Evolutionary conservation across 2,329 filamentous ascomycete genomes (phyloP).

Genomic region (Colletotrichum tamarilloi): DNA sequence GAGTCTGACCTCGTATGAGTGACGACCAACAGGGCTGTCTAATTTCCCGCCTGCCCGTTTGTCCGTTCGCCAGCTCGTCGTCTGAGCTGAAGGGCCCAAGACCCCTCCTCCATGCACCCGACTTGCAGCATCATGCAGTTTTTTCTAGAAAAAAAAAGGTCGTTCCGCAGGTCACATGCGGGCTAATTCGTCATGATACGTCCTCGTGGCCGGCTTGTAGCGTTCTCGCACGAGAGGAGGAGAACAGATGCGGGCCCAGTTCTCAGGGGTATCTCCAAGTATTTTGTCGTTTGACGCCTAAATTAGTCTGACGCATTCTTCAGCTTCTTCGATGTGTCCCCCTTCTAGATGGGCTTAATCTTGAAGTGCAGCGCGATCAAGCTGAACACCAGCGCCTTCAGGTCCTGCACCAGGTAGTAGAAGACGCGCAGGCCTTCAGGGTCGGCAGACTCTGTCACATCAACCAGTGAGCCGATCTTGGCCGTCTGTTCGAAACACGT

Average conservation of each 20-base stretch:
- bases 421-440: constrained; percentile 97
- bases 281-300: constrained; percentile 18
- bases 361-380: constrained; percentile 98
- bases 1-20: constrained; percentile 18
- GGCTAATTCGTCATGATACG: constrained; percentile 21
- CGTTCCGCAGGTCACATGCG: constrained; percentile 16
- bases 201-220: constrained; percentile 8
- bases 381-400: constrained; percentile 97
- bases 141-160: constrained; percentile 2
- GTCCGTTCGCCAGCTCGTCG: constrained; percentile 28
- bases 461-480: constrained; percentile 96
- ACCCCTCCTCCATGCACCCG: constrained; percentile 21
- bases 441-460: constrained; percentile 95
- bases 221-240: not conserved
- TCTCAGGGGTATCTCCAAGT: constrained; percentile 41
- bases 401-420: constrained; percentile 97
- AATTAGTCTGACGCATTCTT: not conserved
- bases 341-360: constrained; percentile 78
- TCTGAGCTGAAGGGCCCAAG: constrained; percentile 33
- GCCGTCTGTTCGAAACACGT: constrained; percentile 75
- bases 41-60: constrained; percentile 13
- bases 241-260: not conserved
- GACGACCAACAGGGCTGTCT: not conserved
- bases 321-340: not conserved
- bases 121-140: constrained; percentile 19